Base-by-base conservation (phyloP, 1,139 yeast genomes). In the Pneumocystis carinii region DNA sequence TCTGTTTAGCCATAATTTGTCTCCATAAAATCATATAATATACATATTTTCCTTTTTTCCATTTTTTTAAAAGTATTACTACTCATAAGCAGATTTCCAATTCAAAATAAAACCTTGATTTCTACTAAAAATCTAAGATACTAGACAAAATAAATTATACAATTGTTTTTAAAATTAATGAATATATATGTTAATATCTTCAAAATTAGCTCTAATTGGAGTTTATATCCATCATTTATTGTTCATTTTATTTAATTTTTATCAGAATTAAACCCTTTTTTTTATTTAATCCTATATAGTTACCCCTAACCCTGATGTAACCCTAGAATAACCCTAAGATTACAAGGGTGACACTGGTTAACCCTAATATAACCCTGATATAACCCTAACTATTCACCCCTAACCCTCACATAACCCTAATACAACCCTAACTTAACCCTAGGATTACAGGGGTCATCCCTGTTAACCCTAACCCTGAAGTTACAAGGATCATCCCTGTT, bases 1-100 rank as follows among this genome's bases (percentile, higher is more conserved):
- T 59, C 59, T 36, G 62, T 61, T 19, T 32, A 7, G 7, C 66
- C 27, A 17, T 41, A 36, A 35, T 17, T 35, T 36, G 57, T 17
- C 65, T 35, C 48, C 35, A 19, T 4, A 35, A 61, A 10, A 65
- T 19, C 15, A 57, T 61, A n/a, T 57, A 62, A 38, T 61, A 39
- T 6, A 59, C 42, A 27, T 62, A 63, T n/a, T 48, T 32, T 7
- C 67, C 67, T 10, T 61, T 65, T 8, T 63, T 60, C 67, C 67
- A 65, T 57, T 65, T 65, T 19, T 59, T 39, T 48, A 64, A 62
- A 19, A 65, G 62, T 8, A 55, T n/a, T 58, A 59, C 35, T 61
- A 65, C 37, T 65, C 48, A 62, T 62, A 65, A 3, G 65, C 42
- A 41, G 61, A 65, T 24, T 60, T 59, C 67, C 67, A 65, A 38